These are phyloP conservation scores for Castanospermum australe DNA, from an alignment of 306 rosid species.

Conservation along the genomic window DNA sequence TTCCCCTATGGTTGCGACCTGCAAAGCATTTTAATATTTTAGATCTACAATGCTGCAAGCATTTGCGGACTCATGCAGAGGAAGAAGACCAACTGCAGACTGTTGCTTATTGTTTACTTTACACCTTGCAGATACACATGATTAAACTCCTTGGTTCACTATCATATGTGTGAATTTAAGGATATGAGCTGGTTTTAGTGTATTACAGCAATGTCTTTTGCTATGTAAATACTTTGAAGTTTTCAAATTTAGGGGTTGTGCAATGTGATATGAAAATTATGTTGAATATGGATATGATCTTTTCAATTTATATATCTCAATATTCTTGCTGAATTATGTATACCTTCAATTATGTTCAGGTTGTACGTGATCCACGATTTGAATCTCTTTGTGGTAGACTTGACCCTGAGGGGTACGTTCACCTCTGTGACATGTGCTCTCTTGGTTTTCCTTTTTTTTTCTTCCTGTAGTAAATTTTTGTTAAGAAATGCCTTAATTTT, in stretches of 20 bases:
- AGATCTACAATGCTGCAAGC: not conserved
- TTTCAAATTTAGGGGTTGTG: slow-evolving; percentile 10
- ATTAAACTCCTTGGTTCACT: not conserved
- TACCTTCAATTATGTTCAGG: slow-evolving; percentile 43
- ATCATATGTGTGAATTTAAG: slow-evolving; percentile 8
- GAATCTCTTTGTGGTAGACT: slow-evolving; percentile 72
- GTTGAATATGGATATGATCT: not conserved
- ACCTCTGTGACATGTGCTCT: not conserved
- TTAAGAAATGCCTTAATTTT: not conserved
- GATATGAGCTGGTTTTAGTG: not conserved
- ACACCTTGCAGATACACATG: not conserved
- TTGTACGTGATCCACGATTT: slow-evolving; percentile 75
- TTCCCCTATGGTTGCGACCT: too few relatives aligned
- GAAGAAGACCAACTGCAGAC: not conserved
- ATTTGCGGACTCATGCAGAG: not conserved
- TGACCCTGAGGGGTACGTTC: slow-evolving; percentile 65
- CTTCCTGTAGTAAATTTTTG: not conserved
- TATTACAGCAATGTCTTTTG: not conserved
- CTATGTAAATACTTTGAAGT: slow-evolving; percentile 3
- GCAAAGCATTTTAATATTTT: not conserved
- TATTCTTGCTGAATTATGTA: slow-evolving; percentile 11
- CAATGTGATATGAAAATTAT: slow-evolving; percentile 2
- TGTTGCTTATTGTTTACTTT: slow-evolving; percentile 7
- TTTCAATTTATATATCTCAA: not conserved
- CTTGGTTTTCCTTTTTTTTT: not conserved